These are phyloP conservation scores for Penicillium expansum DNA, from an alignment of 2,329 filamentous ascomycete species.

Conservation along the genomic window DNA sequence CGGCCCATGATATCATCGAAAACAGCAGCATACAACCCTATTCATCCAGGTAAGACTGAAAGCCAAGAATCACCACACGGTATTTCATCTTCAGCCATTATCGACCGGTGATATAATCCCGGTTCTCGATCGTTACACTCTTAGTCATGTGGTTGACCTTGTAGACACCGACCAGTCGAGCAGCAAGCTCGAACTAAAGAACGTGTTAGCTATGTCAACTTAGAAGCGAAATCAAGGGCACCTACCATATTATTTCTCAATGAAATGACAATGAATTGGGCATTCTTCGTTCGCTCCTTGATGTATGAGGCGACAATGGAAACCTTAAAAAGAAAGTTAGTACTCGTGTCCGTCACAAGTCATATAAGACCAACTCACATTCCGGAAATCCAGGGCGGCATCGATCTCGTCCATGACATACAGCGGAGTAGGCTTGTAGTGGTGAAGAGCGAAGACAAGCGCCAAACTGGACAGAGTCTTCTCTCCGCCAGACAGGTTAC, in stretches of 20 bases:
- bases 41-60: slow-evolving; percentile 18
- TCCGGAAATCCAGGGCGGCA: slow-evolving; percentile 94
- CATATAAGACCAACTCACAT: slow-evolving; percentile 63
- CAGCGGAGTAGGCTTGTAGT: slow-evolving; percentile 94
- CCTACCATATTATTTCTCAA: slow-evolving; percentile 89
- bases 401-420: slow-evolving; percentile 99
- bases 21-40: slow-evolving; percentile 17
- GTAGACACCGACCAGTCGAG: slow-evolving; percentile 92
- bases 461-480: slow-evolving; percentile 94
- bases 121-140: slow-evolving; percentile 84
- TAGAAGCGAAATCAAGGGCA: not conserved
- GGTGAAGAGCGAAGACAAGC: slow-evolving; percentile 94
- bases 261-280: slow-evolving; percentile 98
- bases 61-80: slow-evolving; percentile 9
- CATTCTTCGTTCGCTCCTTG: slow-evolving; percentile 98
- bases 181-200: slow-evolving; percentile 82
- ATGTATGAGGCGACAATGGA: slow-evolving; percentile 98
- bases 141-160: slow-evolving; percentile 99
- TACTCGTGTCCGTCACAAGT: not conserved
- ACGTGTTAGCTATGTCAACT: slow-evolving; percentile 6
- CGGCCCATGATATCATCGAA: slow-evolving; percentile 28
- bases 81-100: slow-evolving; percentile 22
- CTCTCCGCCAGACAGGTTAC: slow-evolving; percentile 91
- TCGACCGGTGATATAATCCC: slow-evolving; percentile 62
- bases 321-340: slow-evolving; percentile 55